A percentile compares a stretch with the other conserved stretches of the same genome.
phyloP scores from a whole-genome alignment of 148 eudicot species.

The Gaultheria prostrata region DNA sequence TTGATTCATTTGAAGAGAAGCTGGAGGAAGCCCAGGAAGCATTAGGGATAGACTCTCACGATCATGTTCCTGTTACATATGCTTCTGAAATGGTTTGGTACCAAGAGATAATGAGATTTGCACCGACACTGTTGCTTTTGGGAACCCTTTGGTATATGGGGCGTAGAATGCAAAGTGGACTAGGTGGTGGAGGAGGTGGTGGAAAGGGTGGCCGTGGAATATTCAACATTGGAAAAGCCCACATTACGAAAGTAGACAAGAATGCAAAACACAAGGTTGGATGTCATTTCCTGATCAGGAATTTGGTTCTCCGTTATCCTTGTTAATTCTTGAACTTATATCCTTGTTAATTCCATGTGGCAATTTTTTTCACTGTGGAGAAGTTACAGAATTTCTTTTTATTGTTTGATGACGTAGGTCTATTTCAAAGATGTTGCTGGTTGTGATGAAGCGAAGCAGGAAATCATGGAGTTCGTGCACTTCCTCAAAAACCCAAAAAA shows the following conservation, averaged over 20 bases:
- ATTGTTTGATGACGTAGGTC: slow-evolving; percentile 31
- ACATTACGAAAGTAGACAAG: slow-evolving; percentile 69
- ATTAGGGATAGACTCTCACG: slow-evolving; percentile 67
- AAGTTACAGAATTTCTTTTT: background rate
- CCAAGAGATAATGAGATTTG: slow-evolving; percentile 66
- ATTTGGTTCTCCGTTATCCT: slow-evolving; percentile 8
- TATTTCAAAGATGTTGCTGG: slow-evolving; percentile 75
- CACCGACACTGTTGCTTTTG: slow-evolving; percentile 64
- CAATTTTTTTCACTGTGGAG: background rate
- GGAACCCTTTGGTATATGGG: slow-evolving; percentile 71
- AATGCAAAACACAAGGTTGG: slow-evolving; percentile 79
- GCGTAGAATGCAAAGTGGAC: slow-evolving; percentile 80
- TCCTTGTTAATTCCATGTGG: background rate
- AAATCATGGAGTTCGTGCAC: slow-evolving; percentile 88
- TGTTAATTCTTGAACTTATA: background rate
- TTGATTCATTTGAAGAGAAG: slow-evolving; percentile 84
- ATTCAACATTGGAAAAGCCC: slow-evolving; percentile 83
- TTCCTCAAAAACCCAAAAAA: slow-evolving; percentile 89
- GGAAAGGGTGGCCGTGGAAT: slow-evolving; percentile 73
- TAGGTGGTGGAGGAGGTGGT: slow-evolving; percentile 72
- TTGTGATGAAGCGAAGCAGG: slow-evolving; percentile 81
- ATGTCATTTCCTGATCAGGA: slow-evolving; percentile 8
- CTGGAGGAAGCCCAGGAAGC: slow-evolving; percentile 85
- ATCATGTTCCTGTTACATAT: slow-evolving; percentile 76
- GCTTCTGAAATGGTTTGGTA: slow-evolving; percentile 69